These are phyloP conservation scores for Trifolium subterraneum DNA, from an alignment of 306 rosid species.

Conservation along the genomic window DNA sequence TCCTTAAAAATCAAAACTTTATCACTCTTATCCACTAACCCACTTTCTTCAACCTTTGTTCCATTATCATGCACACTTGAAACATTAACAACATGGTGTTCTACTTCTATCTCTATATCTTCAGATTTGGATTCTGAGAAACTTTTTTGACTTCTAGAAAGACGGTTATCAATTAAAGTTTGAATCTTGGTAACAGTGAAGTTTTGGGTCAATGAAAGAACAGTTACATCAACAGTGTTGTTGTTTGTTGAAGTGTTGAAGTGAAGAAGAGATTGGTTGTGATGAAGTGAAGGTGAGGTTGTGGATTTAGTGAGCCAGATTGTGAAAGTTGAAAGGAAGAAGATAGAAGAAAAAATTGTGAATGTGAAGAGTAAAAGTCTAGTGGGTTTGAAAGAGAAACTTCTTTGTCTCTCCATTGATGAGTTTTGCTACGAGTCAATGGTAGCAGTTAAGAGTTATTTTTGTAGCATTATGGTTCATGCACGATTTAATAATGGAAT, in stretches of 20 bases:
- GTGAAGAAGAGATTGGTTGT: too few species aligned
- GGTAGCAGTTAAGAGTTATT: conserved; percentile 16
- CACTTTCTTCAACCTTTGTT: conserved; percentile 26
- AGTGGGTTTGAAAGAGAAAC: conserved; percentile 79
- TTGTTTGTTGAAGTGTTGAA: too few species aligned
- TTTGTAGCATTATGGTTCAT: conserved; percentile 23
- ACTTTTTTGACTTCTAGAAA: conserved; percentile 48
- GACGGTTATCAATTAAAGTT: conserved; percentile 50
- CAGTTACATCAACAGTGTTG: conserved; percentile 5
- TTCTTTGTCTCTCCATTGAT: conserved; percentile 80
- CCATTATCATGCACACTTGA: conserved; percentile 41
- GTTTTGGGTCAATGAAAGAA: conserved; percentile 49
- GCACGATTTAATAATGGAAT: conserved; percentile 31
- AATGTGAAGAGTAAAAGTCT: conserved; percentile 71
- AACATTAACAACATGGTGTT: background rate
- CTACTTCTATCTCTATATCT: background rate
- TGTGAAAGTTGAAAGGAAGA: conserved; percentile 65
- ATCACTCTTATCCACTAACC: conserved; percentile 33
- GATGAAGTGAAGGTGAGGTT: conserved; percentile 3
- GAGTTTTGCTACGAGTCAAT: conserved; percentile 31
- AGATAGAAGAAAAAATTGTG: conserved; percentile 65
- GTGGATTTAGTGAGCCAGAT: conserved; percentile 60
- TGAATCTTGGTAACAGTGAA: conserved; percentile 47
- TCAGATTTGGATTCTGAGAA: conserved; percentile 46
- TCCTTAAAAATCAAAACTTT: conserved; percentile 36